phyloP scores from a whole-genome alignment of 148 eudicot genomes.

The Rhododendron ovatum region DNA sequence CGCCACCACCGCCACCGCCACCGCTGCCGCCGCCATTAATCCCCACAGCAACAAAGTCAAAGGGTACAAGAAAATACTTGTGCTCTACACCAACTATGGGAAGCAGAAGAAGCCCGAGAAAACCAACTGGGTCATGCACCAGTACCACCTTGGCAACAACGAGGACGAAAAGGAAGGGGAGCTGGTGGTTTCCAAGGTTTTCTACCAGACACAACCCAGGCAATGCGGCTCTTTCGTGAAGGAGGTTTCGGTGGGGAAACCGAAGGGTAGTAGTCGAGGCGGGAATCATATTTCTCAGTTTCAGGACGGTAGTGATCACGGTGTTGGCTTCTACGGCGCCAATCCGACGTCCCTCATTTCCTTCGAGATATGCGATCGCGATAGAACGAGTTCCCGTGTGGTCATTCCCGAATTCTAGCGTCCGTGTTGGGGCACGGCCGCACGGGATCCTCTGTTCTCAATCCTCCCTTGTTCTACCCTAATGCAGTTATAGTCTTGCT shows the following conservation, averaged over 20 bases:
- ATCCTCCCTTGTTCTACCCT: neutral
- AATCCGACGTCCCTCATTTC: neutral
- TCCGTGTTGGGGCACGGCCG: neutral
- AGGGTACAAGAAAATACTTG: conserved; percentile 87
- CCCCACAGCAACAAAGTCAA: conserved; percentile 21
- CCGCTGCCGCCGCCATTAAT: neutral
- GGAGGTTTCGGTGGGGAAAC: neutral
- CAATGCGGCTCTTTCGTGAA: conserved; percentile 36
- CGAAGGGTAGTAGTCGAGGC: neutral
- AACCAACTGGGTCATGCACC: conserved; percentile 98
- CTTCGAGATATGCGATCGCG: neutral
- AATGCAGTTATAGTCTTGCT: neutral
- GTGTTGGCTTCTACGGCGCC: neutral
- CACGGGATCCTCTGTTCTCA: neutral
- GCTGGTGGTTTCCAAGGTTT: conserved; percentile 75
- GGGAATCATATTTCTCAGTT: neutral
- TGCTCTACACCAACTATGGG: conserved; percentile 90
- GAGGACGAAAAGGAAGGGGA: conserved; percentile 94
- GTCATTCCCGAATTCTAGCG: neutral
- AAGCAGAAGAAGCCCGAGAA: conserved; percentile 85
- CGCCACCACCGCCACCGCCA: no score
- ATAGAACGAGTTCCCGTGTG: neutral
- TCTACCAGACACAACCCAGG: conserved; percentile 94
- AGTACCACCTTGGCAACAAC: conserved; percentile 72
- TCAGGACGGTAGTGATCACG: neutral